These are phyloP conservation scores for Hypoxylon intermedium DNA, from an alignment of 495 filamentous ascomycete species.

Conservation along the genomic window DNA sequence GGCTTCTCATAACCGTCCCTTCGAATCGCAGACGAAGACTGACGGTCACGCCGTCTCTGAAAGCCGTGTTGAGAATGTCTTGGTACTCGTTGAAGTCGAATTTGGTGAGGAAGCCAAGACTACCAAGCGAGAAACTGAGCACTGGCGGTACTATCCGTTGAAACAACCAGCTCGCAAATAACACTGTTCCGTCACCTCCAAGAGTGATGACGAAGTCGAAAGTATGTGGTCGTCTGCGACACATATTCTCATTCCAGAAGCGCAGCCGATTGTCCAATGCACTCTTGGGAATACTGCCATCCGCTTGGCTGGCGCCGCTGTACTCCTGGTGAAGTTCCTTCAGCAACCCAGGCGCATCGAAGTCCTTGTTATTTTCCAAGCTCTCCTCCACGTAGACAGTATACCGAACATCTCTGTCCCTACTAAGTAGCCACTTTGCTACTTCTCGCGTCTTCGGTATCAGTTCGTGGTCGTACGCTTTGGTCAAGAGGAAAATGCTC, in stretches of 20 bases:
- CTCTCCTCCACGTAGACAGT: constrained; percentile 83
- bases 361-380: constrained; percentile 70
- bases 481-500: constrained; percentile 87
- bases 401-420: constrained; percentile 70
- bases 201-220: constrained; percentile 95
- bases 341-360: constrained; percentile 71
- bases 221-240: constrained; percentile 75
- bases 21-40: constrained; percentile 89
- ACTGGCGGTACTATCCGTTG: constrained; percentile 96
- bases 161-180: constrained; percentile 96
- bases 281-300: constrained; percentile 53
- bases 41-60: constrained; percentile 86
- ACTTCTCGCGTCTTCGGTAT: constrained; percentile 79
- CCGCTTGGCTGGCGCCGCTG: constrained; percentile 30
- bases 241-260: constrained; percentile 85
- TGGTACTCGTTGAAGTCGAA: constrained; percentile 84
- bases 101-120: constrained; percentile 93
- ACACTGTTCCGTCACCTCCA: constrained; percentile 94
- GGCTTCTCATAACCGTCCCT: constrained; percentile 90
- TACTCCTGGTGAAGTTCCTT: constrained; percentile 46
- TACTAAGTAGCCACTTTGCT: constrained; percentile 83
- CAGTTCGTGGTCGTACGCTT: constrained; percentile 83
- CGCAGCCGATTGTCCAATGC: constrained; percentile 66
- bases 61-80: constrained; percentile 72
- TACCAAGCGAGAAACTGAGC: constrained; percentile 88